phyloP scores from a whole-genome alignment of 1,139 yeast species.

The Wickerhamomyces sp. region DNA sequence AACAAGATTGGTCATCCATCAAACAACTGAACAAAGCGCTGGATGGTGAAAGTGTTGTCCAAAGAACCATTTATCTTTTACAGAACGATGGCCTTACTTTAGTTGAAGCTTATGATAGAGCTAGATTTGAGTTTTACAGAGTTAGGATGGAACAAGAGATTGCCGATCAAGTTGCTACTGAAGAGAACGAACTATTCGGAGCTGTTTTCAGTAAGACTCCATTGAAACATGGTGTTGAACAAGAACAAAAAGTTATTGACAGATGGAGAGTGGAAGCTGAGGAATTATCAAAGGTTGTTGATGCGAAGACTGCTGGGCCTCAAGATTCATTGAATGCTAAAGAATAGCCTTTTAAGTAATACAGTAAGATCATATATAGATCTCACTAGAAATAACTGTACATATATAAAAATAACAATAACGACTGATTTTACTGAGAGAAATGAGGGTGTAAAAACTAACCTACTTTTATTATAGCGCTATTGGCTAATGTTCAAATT shows the following conservation, averaged over 20 bases:
- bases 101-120: slow-evolving; percentile 73
- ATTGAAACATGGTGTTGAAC: slow-evolving; percentile 61
- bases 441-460: neutral
- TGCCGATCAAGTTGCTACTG: slow-evolving; percentile 67
- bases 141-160: slow-evolving; percentile 82
- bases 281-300: slow-evolving; percentile 45
- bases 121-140: slow-evolving; percentile 83
- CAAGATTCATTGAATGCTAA: neutral
- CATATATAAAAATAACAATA: no score
- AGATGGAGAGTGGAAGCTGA: slow-evolving; percentile 73
- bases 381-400: no score
- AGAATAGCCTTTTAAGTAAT: neutral
- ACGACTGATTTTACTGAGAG: no score
- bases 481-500: neutral
- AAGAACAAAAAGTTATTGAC: slow-evolving; percentile 67
- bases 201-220: slow-evolving; percentile 61
- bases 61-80: slow-evolving; percentile 74
- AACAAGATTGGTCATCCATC: slow-evolving; percentile 73
- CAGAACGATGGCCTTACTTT: slow-evolving; percentile 38
- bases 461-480: neutral
- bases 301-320: slow-evolving; percentile 26
- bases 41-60: slow-evolving; percentile 94
- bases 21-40: slow-evolving; percentile 68
- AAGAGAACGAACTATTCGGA: slow-evolving; percentile 85
- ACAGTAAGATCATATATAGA: no score